Percentiles rank a stretch among this genome's conserved stretches.
Evolutionary conservation across 371 early-diverging fungal genomes (phyloP).

Genomic region (Nematocida sp.): DNA sequence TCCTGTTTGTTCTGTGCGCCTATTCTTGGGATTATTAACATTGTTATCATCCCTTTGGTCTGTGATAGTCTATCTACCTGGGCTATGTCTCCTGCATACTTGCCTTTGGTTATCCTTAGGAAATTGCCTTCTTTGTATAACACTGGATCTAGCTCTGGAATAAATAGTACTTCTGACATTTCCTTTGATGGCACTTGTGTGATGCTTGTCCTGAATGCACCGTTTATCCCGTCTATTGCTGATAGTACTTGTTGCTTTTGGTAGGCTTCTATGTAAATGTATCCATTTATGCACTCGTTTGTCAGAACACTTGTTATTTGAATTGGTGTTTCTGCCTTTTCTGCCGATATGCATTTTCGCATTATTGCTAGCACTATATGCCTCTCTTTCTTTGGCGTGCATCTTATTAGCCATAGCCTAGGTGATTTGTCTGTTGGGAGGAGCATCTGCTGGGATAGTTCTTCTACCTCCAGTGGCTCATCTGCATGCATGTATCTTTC

Average conservation of each 20-base stretch:
- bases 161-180: slow-evolving; percentile 79
- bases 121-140: slow-evolving; percentile 72
- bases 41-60: slow-evolving; percentile 66
- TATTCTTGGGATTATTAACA: slow-evolving; percentile 80
- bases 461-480: slow-evolving; percentile 50
- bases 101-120: slow-evolving; percentile 85
- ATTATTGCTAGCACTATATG: slow-evolving; percentile 74
- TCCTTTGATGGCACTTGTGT: slow-evolving; percentile 83
- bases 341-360: slow-evolving; percentile 70
- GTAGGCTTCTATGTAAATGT: slow-evolving; percentile 84
- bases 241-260: slow-evolving; percentile 74
- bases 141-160: slow-evolving; percentile 67
- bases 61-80: slow-evolving; percentile 66
- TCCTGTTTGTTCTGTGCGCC: slow-evolving; percentile 66
- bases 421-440: slow-evolving; percentile 80
- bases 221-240: slow-evolving; percentile 70
- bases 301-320: slow-evolving; percentile 71
- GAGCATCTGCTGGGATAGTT: slow-evolving; percentile 68
- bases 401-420: slow-evolving; percentile 81
- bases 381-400: slow-evolving; percentile 79
- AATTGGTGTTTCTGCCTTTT: slow-evolving; percentile 65
- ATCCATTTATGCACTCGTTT: slow-evolving; percentile 80
- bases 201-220: slow-evolving; percentile 69
- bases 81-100: slow-evolving; percentile 84
- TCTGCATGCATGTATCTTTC: slow-evolving; percentile 51